phyloP scores from a whole-genome alignment of 2,329 filamentous ascomycete species.

The Aspergillus sp. region DNA sequence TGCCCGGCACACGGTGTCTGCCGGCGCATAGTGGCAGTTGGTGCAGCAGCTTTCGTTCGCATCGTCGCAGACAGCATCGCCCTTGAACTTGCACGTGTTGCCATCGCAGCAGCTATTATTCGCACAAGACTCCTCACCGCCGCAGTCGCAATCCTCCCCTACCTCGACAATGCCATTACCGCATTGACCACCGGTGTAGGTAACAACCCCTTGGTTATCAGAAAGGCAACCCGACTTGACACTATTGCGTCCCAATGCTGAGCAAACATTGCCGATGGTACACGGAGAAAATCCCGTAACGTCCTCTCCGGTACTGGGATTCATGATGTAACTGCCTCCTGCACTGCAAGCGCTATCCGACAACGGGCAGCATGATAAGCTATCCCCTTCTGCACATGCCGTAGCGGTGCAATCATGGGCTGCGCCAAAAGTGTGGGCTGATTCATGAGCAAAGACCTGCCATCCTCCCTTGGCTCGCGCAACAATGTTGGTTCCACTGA shows the following conservation, averaged over 20 bases:
- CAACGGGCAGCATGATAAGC: conserved; percentile 70
- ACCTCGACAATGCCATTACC: conserved; percentile 94
- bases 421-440: conserved; percentile 88
- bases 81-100: conserved; percentile 74
- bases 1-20: conserved; percentile 66
- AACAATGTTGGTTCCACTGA: conserved; percentile 82
- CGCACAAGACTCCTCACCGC: conserved; percentile 61
- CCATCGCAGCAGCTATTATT: conserved; percentile 75
- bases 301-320: conserved; percentile 66
- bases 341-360: conserved; percentile 62
- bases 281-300: conserved; percentile 80
- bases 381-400: conserved; percentile 58
- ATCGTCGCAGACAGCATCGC: conserved; percentile 62
- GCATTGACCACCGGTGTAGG: conserved; percentile 74
- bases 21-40: conserved; percentile 37
- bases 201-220: conserved; percentile 75
- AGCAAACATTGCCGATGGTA: conserved; percentile 88
- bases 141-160: conserved; percentile 94
- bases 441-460: conserved; percentile 93
- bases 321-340: conserved; percentile 80
- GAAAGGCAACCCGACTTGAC: conserved; percentile 69
- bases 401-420: conserved; percentile 76
- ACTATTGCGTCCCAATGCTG: conserved; percentile 65
- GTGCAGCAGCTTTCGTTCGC: conserved; percentile 40
- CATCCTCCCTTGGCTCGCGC: conserved; percentile 75